These are phyloP conservation scores for Fistulinella cinereoalba DNA, from an alignment of 1,284 basidiomycete genomes.

Conservation along the genomic window DNA sequence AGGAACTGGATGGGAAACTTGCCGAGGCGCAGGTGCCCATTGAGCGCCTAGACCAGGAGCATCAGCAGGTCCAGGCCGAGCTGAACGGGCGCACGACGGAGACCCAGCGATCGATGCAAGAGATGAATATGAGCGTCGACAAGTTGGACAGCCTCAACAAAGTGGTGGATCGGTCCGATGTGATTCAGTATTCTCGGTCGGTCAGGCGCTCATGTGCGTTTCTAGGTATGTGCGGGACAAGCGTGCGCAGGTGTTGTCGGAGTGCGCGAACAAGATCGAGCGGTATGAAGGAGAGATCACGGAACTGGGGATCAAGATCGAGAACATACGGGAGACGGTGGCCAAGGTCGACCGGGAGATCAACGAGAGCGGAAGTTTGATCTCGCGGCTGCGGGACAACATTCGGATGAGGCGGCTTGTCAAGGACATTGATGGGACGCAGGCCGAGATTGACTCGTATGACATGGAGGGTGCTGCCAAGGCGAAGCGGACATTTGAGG, in stretches of 20 bases:
- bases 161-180: slow-evolving; percentile 66
- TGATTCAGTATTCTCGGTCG: too few relatives aligned
- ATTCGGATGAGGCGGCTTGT: slow-evolving; percentile 73
- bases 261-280: slow-evolving; percentile 60
- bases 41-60: slow-evolving; percentile 60
- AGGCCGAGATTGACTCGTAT: slow-evolving; percentile 69
- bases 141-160: slow-evolving; percentile 61
- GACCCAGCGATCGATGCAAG: slow-evolving; percentile 57
- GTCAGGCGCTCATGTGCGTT: too few relatives aligned
- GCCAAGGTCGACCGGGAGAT: slow-evolving; percentile 67
- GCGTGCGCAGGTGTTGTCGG: slow-evolving; percentile 59
- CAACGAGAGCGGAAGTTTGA: slow-evolving; percentile 64
- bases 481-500: slow-evolving; percentile 80
- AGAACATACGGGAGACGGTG: slow-evolving; percentile 52
- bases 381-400: slow-evolving; percentile 84
- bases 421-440: slow-evolving; percentile 64
- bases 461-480: slow-evolving; percentile 83
- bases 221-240: slow-evolving; percentile 73
- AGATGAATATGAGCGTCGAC: slow-evolving; percentile 65
- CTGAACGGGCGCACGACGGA: slow-evolving; percentile 48
- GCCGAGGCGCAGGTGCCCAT: slow-evolving; percentile 66
- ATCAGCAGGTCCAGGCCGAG: slow-evolving; percentile 53
- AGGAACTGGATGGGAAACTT: slow-evolving; percentile 70
- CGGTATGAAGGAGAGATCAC: slow-evolving; percentile 59
- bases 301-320: slow-evolving; percentile 53